Evolutionary conservation across 345 rosid species (phyloP).

Genomic region (Brassica carinata): DNA sequence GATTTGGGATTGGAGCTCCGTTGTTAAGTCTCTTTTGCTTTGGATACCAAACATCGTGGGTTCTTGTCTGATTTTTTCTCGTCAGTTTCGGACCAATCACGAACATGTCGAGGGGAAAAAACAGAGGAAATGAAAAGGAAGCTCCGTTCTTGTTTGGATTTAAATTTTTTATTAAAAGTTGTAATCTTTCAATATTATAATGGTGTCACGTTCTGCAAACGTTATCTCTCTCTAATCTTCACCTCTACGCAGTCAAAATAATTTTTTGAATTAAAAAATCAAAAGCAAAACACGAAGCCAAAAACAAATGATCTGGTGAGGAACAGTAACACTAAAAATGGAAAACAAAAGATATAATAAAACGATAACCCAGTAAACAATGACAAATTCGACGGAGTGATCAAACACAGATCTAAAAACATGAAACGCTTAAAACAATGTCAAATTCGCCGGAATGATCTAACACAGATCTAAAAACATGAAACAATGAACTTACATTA

Average conservation of each 20-base stretch:
- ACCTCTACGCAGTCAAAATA: slow-evolving; percentile 23
- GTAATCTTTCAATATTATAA: background rate
- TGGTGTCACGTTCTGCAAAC: slow-evolving; percentile 43
- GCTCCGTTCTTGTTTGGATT: background rate
- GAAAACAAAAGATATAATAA: background rate
- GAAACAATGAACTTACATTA: no score
- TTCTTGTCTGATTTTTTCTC: background rate
- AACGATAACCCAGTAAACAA: no score
- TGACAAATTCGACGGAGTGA: no score
- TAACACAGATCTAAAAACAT: no score
- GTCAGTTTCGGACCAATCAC: slow-evolving; percentile 45
- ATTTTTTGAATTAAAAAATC: background rate
- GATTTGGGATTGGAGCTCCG: slow-evolving; percentile 73
- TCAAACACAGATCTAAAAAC: no score
- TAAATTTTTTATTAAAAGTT: background rate
- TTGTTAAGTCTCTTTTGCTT: slow-evolving; percentile 65
- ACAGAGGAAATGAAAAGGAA: background rate
- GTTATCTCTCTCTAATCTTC: slow-evolving; percentile 25
- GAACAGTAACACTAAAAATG: slow-evolving; percentile 6
- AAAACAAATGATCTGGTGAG: slow-evolving; percentile 20
- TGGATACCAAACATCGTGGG: slow-evolving; percentile 64
- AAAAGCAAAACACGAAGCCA: slow-evolving; percentile 13
- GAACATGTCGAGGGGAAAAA: slow-evolving; percentile 47
- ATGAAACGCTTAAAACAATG: no score
- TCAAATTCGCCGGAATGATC: no score